phyloP scores from a whole-genome alignment of 805 yeast species.

The Priceomyces fermenticarens region DNA sequence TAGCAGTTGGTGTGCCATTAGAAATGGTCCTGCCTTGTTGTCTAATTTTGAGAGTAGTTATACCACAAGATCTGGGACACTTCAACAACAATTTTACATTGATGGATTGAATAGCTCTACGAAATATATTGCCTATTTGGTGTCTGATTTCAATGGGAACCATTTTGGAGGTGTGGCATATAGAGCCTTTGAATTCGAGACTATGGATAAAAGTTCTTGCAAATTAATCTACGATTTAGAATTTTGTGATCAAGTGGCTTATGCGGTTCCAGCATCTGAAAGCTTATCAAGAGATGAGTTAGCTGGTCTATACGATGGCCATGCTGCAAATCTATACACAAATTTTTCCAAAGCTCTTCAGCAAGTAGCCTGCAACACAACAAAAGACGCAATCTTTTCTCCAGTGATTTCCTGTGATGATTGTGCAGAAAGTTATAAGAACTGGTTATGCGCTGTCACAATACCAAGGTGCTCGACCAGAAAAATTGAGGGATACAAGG shows the following conservation, averaged over 20 bases:
- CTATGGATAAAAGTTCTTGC: constrained; percentile 57
- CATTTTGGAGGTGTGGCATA: constrained; percentile 64
- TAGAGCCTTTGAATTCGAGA: constrained; percentile 53
- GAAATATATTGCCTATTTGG: constrained; percentile 60
- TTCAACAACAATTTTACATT: constrained; percentile 61
- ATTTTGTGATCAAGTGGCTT: constrained; percentile 81
- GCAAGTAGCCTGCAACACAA: constrained; percentile 72
- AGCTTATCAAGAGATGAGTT: constrained; percentile 14
- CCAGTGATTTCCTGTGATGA: constrained; percentile 71
- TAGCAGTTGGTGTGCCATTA: constrained; percentile 70
- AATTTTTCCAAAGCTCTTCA: constrained; percentile 77
- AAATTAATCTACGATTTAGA: constrained; percentile 68
- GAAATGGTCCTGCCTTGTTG: constrained; percentile 45
- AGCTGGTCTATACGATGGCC: constrained; percentile 53
- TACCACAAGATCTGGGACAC: constrained; percentile 45
- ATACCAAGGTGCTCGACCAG: constrained; percentile 80
- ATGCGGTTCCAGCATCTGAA: constrained; percentile 65
- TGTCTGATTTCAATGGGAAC: constrained; percentile 43
- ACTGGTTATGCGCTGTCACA: constrained; percentile 87
- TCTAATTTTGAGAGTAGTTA: constrained; percentile 27
- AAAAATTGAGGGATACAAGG: constrained; percentile 41
- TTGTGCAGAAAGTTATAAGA: constrained; percentile 67
- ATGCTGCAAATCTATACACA: constrained; percentile 52
- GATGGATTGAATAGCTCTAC: constrained; percentile 60
- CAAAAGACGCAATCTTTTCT: constrained; percentile 64